These are phyloP conservation scores for Colletotrichum gigasporum DNA, from an alignment of 2,329 filamentous ascomycete genomes.

Conservation along the genomic window DNA sequence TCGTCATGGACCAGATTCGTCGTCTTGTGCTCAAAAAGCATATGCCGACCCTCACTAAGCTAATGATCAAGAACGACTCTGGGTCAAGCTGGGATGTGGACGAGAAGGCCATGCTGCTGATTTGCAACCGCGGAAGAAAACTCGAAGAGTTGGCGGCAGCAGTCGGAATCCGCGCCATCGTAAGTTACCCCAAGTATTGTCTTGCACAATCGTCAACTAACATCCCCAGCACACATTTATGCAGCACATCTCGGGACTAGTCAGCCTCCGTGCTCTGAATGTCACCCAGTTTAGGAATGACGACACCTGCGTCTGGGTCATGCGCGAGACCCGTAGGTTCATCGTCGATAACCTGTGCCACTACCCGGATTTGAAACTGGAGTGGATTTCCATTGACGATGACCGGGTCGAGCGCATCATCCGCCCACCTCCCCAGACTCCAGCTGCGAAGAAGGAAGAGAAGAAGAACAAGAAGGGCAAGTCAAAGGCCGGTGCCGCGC, in stretches of 20 bases:
- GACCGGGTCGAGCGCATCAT: constrained; percentile 59
- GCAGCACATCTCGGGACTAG: constrained; percentile 59
- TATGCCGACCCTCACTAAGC: constrained; percentile 58
- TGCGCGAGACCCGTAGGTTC: constrained; percentile 66
- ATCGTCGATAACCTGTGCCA: constrained; percentile 67
- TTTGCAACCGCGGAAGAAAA: constrained; percentile 58
- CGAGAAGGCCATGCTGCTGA: constrained; percentile 61
- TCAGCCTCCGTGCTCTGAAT: constrained; percentile 63
- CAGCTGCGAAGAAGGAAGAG: constrained; percentile 39
- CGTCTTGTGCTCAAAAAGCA: constrained; percentile 67
- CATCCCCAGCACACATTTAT: constrained; percentile 63
- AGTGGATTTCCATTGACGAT: constrained; percentile 67
- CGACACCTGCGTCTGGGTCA: constrained; percentile 65
- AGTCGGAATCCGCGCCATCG: constrained; percentile 63
- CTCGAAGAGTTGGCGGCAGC: constrained; percentile 66
- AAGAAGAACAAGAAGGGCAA: constrained; percentile 36
- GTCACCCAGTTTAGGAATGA: constrained; percentile 63
- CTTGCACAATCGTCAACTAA: constrained; percentile 4
- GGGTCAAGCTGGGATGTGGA: constrained; percentile 66
- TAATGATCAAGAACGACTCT: constrained; percentile 69
- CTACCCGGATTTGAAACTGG: constrained; percentile 62
- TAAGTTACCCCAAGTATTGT: constrained; percentile 47
- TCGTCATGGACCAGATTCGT: constrained; percentile 67
- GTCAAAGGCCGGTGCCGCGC: constrained; percentile 25
- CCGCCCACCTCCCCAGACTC: constrained; percentile 45